A percentile compares a stretch with the other conserved stretches of the same genome.
phyloP scores from a whole-genome alignment of 768 basidiomycete genomes.

The Botryobasidium botryosum region DNA sequence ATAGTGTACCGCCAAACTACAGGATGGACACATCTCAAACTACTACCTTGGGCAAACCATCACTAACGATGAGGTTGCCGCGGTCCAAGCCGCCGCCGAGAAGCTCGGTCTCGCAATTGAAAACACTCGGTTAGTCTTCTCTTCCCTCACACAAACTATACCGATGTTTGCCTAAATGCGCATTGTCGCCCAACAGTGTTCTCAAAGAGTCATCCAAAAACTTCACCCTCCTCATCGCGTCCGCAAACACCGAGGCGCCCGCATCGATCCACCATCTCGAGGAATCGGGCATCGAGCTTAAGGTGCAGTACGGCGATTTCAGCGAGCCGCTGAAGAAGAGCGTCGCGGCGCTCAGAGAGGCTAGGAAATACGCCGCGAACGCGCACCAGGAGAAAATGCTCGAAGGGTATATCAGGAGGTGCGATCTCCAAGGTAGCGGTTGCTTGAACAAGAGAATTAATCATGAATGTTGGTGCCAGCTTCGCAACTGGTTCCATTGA shows the following conservation, averaged over 20 bases:
- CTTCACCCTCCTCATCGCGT: conserved; percentile 64
- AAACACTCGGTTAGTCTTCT: conserved; percentile 50
- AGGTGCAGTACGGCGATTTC: conserved; percentile 64
- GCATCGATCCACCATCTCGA: conserved; percentile 28
- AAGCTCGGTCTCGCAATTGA: conserved; percentile 55
- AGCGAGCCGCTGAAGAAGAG: conserved; percentile 36
- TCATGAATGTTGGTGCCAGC: conserved; percentile 21
- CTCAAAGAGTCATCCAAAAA: conserved; percentile 43
- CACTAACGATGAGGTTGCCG: conserved; percentile 60
- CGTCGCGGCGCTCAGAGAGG: conserved; percentile 45
- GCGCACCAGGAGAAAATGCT: conserved; percentile 59
- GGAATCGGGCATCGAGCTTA: conserved; percentile 31
- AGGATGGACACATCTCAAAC: conserved; percentile 60
- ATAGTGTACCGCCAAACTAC: conserved; percentile 12
- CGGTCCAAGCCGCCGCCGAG: conserved; percentile 60
- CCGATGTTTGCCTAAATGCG: too few relatives aligned
- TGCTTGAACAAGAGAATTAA: not conserved
- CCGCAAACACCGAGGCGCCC: conserved; percentile 21
- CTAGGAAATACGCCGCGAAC: conserved; percentile 56
- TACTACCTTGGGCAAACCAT: conserved; percentile 61
- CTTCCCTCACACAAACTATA: too few relatives aligned
- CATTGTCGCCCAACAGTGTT: conserved; percentile 30
- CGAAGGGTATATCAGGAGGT: conserved; percentile 65
- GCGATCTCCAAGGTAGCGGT: conserved; percentile 12
- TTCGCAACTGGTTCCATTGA: conserved; percentile 66